A percentile compares a stretch with the other conserved stretches of the same genome.
phyloP scores from a whole-genome alignment of 495 filamentous ascomycete genomes.

The Penicillium soppii region DNA sequence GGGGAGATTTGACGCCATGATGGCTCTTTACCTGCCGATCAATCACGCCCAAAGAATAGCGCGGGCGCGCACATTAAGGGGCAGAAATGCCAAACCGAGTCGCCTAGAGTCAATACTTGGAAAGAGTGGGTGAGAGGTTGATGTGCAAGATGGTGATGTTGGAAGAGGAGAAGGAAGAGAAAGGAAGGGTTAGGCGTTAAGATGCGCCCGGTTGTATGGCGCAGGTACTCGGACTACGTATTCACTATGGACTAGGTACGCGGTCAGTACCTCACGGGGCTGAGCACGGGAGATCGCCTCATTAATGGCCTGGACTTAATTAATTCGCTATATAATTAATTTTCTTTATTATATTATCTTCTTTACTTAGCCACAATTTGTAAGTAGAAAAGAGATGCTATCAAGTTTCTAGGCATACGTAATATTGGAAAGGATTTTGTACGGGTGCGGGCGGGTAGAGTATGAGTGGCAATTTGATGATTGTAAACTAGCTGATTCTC shows the following conservation, averaged over 20 bases:
- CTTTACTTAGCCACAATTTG: too few species aligned
- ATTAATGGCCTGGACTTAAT: too few species aligned
- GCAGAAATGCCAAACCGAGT: conserved; percentile 18
- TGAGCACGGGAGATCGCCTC: conserved; percentile 23
- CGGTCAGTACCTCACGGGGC: conserved; percentile 22
- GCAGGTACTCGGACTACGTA: conserved; percentile 24
- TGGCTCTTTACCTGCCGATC: conserved; percentile 41
- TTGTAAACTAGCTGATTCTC: too few species aligned
- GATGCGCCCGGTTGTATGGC: conserved; percentile 14
- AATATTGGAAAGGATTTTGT: conserved; percentile 7
- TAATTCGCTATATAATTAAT: too few species aligned
- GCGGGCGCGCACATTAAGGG: conserved; percentile 42
- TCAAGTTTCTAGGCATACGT: conserved; percentile 7
- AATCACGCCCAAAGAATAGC: conserved; percentile 41
- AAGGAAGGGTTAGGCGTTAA: conserved; percentile 20
- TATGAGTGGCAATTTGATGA: conserved; percentile 14
- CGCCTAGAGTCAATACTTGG: conserved; percentile 17
- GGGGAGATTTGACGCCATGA: conserved; percentile 62
- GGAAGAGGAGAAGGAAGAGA: conserved; percentile 22
- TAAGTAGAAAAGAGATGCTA: too few species aligned
- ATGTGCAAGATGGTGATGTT: conserved; percentile 12
- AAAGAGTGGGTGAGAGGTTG: conserved; percentile 8
- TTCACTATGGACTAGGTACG: conserved; percentile 19
- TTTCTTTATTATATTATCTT: not conserved
- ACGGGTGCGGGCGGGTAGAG: conserved; percentile 20